Conservation (phyloP, 2,329 filamentous ascomycete species). For the Rhytidhysteron rufulum region DNA sequence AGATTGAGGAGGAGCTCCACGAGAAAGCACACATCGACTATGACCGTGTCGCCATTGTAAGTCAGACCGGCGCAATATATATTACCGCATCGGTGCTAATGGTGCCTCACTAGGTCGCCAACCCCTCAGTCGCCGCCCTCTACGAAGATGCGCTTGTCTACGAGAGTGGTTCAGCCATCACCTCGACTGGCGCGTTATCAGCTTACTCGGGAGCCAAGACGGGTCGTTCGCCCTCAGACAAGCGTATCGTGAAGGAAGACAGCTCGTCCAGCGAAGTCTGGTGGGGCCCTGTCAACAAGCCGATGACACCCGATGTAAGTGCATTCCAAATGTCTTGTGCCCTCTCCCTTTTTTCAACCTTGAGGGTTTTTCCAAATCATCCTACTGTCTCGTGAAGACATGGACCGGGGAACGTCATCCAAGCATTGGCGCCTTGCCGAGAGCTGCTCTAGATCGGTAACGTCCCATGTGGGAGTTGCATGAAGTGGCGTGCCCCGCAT, state of each 20-base stretch:
- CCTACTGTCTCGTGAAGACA: slow-evolving; percentile 3
- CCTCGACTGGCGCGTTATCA: slow-evolving; percentile 87
- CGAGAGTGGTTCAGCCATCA: slow-evolving; percentile 96
- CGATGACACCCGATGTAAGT: slow-evolving; percentile 94
- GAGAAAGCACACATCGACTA: slow-evolving; percentile 99
- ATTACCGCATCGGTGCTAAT: slow-evolving; percentile 10
- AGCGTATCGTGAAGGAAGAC: slow-evolving; percentile 92
- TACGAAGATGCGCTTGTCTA: slow-evolving; percentile 99
- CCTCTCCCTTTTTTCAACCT: no score
- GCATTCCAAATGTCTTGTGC: slow-evolving; percentile 6
- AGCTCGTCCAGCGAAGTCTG: slow-evolving; percentile 88
- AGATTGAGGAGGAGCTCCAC: slow-evolving; percentile 96
- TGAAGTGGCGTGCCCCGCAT: slow-evolving; percentile 32
- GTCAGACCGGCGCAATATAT: slow-evolving; percentile 29
- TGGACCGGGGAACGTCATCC: slow-evolving; percentile 30
- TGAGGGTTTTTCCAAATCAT: no score
- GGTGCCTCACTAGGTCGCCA: slow-evolving; percentile 60
- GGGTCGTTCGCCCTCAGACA: slow-evolving; percentile 92
- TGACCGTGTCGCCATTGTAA: slow-evolving; percentile 93
- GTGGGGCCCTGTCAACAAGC: slow-evolving; percentile 99
- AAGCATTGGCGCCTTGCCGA: slow-evolving; percentile 29
- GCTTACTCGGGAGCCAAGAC: slow-evolving; percentile 99
- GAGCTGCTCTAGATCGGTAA: slow-evolving; percentile 8
- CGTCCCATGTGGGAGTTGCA: slow-evolving; percentile 15
- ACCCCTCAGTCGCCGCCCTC: slow-evolving; percentile 89